These are phyloP conservation scores for Mimosa bimucronata DNA, from an alignment of 306 rosid genomes.

Conservation along the genomic window DNA sequence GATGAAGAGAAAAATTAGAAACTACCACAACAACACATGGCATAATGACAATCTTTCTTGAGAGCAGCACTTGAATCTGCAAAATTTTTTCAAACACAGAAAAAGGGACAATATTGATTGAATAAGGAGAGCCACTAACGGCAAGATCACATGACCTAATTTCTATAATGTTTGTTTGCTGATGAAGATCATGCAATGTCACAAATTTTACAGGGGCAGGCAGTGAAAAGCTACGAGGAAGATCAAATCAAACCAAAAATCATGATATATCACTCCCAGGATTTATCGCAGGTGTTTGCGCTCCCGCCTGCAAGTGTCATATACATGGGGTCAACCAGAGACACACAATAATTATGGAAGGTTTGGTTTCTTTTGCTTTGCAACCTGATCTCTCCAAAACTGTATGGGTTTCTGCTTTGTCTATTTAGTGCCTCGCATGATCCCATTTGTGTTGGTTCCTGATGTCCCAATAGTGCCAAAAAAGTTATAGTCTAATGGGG, in stretches of 20 bases:
- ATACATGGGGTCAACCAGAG: constrained; percentile 41
- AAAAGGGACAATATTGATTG: not conserved
- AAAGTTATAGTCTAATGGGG: not conserved
- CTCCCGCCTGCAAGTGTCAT: constrained; percentile 34
- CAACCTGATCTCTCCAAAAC: not conserved
- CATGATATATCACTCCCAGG: constrained; percentile 12
- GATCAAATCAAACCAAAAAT: not conserved
- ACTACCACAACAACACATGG: not conserved
- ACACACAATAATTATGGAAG: constrained; percentile 4
- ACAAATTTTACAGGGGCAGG: not conserved
- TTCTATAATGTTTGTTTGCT: constrained; percentile 31
- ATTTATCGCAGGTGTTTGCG: constrained; percentile 29
- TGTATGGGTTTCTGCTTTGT: constrained; percentile 25
- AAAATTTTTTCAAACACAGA: not conserved
- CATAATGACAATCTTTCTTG: constrained; percentile 26
- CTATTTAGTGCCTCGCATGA: constrained; percentile 37
- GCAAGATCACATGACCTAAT: constrained; percentile 37
- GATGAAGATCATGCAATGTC: not conserved
- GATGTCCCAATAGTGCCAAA: not conserved
- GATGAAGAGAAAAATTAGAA: not conserved
- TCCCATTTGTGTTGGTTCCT: constrained; percentile 20
- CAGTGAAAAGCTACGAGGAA: constrained; percentile 9
- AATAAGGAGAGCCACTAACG: not conserved
- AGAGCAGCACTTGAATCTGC: constrained; percentile 13
- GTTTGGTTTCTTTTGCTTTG: constrained; percentile 17